phyloP scores from a whole-genome alignment of 495 filamentous ascomycete species.

The Penicillium daleae region DNA sequence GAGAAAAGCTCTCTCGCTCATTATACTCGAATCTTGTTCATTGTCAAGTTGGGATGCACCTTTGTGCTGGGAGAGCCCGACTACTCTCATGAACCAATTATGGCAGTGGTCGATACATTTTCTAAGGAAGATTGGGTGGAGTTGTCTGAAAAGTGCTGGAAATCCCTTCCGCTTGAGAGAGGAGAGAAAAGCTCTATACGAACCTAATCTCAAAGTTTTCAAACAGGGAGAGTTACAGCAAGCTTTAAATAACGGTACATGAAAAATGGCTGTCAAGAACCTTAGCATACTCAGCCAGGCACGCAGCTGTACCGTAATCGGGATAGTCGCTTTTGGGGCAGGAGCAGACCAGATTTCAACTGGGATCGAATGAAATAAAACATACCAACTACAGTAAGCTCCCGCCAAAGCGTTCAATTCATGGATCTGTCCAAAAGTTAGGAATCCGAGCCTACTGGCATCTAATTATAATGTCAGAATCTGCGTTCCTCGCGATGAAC shows the following conservation, averaged over 20 bases:
- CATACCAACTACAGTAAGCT: not conserved
- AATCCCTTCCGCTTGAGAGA: not conserved
- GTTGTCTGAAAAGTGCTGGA: not conserved
- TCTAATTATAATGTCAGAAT: not conserved
- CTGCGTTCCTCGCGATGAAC: not conserved
- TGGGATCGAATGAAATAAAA: not conserved
- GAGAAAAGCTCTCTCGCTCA: too few relatives aligned
- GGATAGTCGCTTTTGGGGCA: not conserved
- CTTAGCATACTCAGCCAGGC: not conserved
- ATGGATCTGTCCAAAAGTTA: not conserved
- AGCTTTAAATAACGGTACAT: not conserved
- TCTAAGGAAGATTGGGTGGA: not conserved
- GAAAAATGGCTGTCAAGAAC: not conserved
- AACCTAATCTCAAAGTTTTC: not conserved
- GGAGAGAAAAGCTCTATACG: too few relatives aligned
- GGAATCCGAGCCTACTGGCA: not conserved
- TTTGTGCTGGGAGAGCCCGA: too few relatives aligned
- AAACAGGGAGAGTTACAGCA: not conserved
- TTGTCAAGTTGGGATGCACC: too few relatives aligned
- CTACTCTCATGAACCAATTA: too few relatives aligned
- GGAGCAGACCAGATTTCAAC: not conserved
- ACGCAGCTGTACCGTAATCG: not conserved
- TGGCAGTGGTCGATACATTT: too few relatives aligned
- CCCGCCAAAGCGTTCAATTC: not conserved
- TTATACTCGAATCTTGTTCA: too few relatives aligned